A percentile compares a stretch with the other conserved stretches of the same genome.
These are phyloP conservation scores for Lipomyces japonicus DNA, from an alignment of 805 yeast genomes.

Conservation along the genomic window DNA sequence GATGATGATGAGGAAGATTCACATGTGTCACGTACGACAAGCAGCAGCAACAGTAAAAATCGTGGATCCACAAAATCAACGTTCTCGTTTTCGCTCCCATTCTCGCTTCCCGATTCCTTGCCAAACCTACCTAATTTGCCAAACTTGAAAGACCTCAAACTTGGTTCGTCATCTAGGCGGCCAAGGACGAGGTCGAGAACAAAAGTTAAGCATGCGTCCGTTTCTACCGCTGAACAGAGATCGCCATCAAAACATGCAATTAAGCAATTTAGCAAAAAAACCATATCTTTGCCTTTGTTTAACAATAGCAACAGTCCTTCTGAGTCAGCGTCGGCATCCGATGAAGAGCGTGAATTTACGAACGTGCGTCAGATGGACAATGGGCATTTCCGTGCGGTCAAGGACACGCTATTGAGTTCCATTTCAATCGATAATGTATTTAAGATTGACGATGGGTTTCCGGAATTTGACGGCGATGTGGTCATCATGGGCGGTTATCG, in stretches of 20 bases:
- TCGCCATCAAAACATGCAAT: not conserved
- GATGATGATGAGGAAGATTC: not conserved
- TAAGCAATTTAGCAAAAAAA: not conserved
- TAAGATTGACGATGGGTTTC: slow-evolving; percentile 31
- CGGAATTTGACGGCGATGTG: slow-evolving; percentile 68
- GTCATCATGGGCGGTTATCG: slow-evolving; percentile 84
- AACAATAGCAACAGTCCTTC: not conserved
- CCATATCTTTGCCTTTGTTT: not conserved
- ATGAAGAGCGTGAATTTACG: slow-evolving; percentile 37
- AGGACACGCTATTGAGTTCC: slow-evolving; percentile 54
- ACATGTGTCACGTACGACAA: not conserved
- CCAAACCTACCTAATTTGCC: slow-evolving; percentile 2
- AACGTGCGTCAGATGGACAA: slow-evolving; percentile 57
- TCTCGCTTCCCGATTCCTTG: slow-evolving; percentile 3
- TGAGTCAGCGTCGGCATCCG: slow-evolving; percentile 1
- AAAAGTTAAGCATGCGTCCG: no score
- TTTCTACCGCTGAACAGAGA: not conserved
- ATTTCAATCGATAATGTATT: slow-evolving; percentile 40
- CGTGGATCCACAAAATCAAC: not conserved
- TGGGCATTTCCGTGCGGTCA: slow-evolving; percentile 66
- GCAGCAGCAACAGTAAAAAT: not conserved
- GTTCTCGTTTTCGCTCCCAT: slow-evolving; percentile 19
- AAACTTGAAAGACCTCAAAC: not conserved
- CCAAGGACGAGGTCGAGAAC: not conserved
- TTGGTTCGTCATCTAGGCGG: not conserved